Base-by-base conservation (phyloP, 805 yeast species). In the Saccharomycopsis babjevae region DNA sequence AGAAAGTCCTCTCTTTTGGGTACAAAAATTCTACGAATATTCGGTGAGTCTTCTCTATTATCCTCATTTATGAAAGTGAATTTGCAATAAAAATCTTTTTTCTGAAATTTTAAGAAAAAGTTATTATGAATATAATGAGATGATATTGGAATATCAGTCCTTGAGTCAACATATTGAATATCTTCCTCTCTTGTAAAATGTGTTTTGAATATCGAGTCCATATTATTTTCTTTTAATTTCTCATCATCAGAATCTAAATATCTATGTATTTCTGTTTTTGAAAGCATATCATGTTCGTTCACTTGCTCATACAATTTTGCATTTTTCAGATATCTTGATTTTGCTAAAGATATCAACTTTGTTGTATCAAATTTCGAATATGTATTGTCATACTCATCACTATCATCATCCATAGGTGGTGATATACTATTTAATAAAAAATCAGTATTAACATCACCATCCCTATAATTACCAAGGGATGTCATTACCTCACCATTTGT, bases 61-160 rank as follows among this genome's bases (percentile, higher is more conserved):
- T 11, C 36, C 16, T 46, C 50, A 57, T 32, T 54, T 38, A 63
- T 39, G 39, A 54, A 59, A 16, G 66, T 40, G 36, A 63, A 57
- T 32, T 57, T 61, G 38, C 66, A 63, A 22, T 61, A 54, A 46
- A 63, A 63, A 52, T 63, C 64, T 20, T 63, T 63, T 34, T 46
- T 61, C 30, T 34, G 20, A 39, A 61, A 63, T 1, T 62, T 64
- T 16, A 61, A 40, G 13, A 63, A 38, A 39, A 50, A 59, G 28
- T 55, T 46, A 46, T 46, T 28, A 28, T 16, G 40, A 18, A 58
- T 28, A 38, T 28, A 57, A 3, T 32, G 20, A 7, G 28, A 16
- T 16, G 59, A 50, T 25, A 61, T 30, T 3, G 42, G 39, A 32
- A 42, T 46, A 22, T 15, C 10, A 30, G 40, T 58, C 40, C 60